Percentiles rank a stretch among this genome's conserved stretches.
Evolutionary conservation across 2,329 filamentous ascomycete genomes (phyloP).

Genomic region (Exophiala oligosperma): DNA sequence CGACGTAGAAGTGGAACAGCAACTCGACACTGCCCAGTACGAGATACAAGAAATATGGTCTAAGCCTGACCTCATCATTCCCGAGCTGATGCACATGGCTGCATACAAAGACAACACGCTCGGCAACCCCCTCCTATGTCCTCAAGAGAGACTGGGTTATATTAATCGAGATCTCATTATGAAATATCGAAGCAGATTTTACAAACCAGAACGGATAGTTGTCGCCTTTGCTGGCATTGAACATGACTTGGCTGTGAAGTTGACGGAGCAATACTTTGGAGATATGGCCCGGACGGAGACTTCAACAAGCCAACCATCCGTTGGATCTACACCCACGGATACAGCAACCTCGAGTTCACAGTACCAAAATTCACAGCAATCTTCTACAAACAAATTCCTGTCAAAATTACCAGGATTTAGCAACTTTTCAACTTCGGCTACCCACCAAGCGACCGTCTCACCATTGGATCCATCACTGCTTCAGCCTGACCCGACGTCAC

Average conservation of each 20-base stretch:
- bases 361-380: conserved; percentile 37
- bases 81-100: conserved; percentile 91
- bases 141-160: conserved; percentile 72
- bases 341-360: conserved; percentile 40
- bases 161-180: conserved; percentile 75
- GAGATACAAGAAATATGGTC: conserved; percentile 98
- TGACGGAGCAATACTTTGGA: conserved; percentile 85
- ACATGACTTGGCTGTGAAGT: conserved; percentile 73
- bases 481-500: conserved; percentile 47
- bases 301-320: conserved; percentile 24
- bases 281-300: conserved; percentile 66
- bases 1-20: conserved; percentile 80
- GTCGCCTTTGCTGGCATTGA: conserved; percentile 92
- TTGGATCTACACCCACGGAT: conserved; percentile 31
- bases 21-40: conserved; percentile 88
- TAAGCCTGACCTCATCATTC: conserved; percentile 93
- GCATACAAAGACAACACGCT: conserved; percentile 96
- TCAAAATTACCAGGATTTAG: conserved; percentile 90
- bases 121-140: conserved; percentile 89
- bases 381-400: conserved; percentile 57
- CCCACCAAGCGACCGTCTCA: conserved; percentile 60
- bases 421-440: conserved; percentile 75
- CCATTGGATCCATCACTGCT: conserved; percentile 51
- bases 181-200: conserved; percentile 80
- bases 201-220: conserved; percentile 85